Percentiles rank a stretch among this genome's conserved stretches.
These are phyloP conservation scores for Theobroma cacao DNA, from an alignment of 345 rosid genomes.

Conservation along the genomic window DNA sequence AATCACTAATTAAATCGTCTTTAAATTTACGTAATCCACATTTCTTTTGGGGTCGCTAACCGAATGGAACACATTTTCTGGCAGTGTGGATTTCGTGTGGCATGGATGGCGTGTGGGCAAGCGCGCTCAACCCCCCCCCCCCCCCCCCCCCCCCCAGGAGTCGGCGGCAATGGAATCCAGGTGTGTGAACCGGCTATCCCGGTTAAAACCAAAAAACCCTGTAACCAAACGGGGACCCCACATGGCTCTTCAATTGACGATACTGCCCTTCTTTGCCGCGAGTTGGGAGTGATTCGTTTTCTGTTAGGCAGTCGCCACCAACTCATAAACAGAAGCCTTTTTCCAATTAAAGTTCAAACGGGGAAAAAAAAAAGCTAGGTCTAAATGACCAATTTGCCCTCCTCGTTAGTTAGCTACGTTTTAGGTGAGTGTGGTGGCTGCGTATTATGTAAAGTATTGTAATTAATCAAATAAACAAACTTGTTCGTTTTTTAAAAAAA, in stretches of 20 bases:
- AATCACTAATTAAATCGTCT: neutral
- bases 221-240: conserved; percentile 3
- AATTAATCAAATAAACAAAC: neutral
- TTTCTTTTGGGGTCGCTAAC: neutral
- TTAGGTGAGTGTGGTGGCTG: neutral
- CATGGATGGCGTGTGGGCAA: conserved; percentile 20
- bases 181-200: conserved; percentile 25
- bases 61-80: neutral
- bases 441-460: neutral
- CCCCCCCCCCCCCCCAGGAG: conserved; percentile 1
- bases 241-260: neutral
- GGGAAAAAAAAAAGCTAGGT: neutral
- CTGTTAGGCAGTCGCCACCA: conserved; percentile 36
- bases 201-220: neutral
- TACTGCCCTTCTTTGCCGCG: neutral
- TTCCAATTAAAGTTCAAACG: neutral
- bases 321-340: conserved; percentile 9
- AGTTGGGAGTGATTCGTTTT: conserved; percentile 30
- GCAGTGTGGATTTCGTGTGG: conserved; percentile 35
- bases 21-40: neutral
- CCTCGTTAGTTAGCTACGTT: neutral
- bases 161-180: conserved; percentile 22
- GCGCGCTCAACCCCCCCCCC: neutral
- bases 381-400: conserved; percentile 9
- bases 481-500: neutral